Percentiles rank a stretch among this genome's conserved stretches.
Conservation (phyloP, 768 basidiomycete species). For the Rubroboletus pulcherrimus region DNA sequence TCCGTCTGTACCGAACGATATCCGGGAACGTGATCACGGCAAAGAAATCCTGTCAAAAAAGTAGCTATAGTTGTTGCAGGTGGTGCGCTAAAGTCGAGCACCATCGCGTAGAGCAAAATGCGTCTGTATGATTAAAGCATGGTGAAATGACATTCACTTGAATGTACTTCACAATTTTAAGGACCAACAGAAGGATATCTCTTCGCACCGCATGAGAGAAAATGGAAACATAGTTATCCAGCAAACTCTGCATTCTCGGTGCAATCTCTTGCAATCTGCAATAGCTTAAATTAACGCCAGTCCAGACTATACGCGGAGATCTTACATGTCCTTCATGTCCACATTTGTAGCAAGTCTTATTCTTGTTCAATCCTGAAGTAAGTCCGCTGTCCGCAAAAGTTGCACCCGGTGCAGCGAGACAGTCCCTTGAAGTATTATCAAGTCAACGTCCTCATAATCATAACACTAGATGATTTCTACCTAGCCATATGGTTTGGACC, state of each 20-base stretch:
- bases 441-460: conserved; percentile 6
- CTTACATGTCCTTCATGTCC: conserved; percentile 84
- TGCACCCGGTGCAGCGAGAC: conserved; percentile 68
- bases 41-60: not conserved
- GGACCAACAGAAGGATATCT: conserved; percentile 9
- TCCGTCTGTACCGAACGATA: conserved; percentile 12
- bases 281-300: conserved; percentile 4
- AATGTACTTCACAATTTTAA: conserved; percentile 18
- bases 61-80: not conserved
- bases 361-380: conserved; percentile 46
- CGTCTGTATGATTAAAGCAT: not conserved
- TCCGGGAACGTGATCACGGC: not conserved
- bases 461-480: conserved; percentile 33
- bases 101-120: not conserved
- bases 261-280: conserved; percentile 64
- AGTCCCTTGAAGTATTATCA: conserved; percentile 51
- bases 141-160: conserved; percentile 15
- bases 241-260: conserved; percentile 52
- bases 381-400: conserved; percentile 45
- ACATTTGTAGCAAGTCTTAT: conserved; percentile 85
- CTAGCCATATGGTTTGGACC: conserved; percentile 85
- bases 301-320: conserved; percentile 7
- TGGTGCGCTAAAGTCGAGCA: not conserved
- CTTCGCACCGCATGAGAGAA: conserved; percentile 3
- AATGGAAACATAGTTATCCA: conserved; percentile 34